A percentile compares a stretch with the other conserved stretches of the same genome.
Evolutionary conservation across 2,329 filamentous ascomycete species (phyloP).

Genomic region (Chaetomiaceae sp.): DNA sequence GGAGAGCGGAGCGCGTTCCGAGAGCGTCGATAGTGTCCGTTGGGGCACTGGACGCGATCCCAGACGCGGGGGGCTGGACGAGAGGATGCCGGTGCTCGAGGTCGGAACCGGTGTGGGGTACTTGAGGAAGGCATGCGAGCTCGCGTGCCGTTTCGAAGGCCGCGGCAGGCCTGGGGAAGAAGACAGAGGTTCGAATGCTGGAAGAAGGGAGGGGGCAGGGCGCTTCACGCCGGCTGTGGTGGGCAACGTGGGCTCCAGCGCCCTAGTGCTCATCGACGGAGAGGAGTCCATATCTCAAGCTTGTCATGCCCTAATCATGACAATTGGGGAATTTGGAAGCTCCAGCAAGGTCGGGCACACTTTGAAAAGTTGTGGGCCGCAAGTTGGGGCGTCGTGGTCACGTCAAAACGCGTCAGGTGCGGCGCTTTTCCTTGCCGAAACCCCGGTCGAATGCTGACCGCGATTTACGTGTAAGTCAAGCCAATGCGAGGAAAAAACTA

Average conservation of each 20-base stretch:
- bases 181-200: constrained; percentile 74
- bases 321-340: constrained; percentile 5
- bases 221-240: constrained; percentile 51
- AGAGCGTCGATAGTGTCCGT: constrained; percentile 59
- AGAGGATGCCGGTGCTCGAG: constrained; percentile 86
- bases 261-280: constrained; percentile 29
- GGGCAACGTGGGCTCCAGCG: constrained; percentile 36
- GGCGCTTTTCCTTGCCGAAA: constrained; percentile 8
- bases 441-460: constrained; percentile 5
- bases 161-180: constrained; percentile 70
- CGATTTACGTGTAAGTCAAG: constrained; percentile 19
- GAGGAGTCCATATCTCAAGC: constrained; percentile 40
- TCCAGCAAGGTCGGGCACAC: constrained; percentile 6
- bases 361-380: constrained; percentile 8
- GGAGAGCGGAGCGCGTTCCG: constrained; percentile 78
- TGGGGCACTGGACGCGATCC: constrained; percentile 47
- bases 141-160: constrained; percentile 62
- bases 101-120: constrained; percentile 94
- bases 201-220: constrained; percentile 64
- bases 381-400: constrained; percentile 7
- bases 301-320: constrained; percentile 23
- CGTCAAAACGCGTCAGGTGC: constrained; percentile 23
- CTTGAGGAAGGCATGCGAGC: constrained; percentile 52
- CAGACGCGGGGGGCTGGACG: constrained; percentile 70
- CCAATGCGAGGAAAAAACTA: constrained; percentile 3